Conservation (phyloP, 2,329 filamentous ascomycete species). For the Ophiocordyceps robertsii region DNA sequence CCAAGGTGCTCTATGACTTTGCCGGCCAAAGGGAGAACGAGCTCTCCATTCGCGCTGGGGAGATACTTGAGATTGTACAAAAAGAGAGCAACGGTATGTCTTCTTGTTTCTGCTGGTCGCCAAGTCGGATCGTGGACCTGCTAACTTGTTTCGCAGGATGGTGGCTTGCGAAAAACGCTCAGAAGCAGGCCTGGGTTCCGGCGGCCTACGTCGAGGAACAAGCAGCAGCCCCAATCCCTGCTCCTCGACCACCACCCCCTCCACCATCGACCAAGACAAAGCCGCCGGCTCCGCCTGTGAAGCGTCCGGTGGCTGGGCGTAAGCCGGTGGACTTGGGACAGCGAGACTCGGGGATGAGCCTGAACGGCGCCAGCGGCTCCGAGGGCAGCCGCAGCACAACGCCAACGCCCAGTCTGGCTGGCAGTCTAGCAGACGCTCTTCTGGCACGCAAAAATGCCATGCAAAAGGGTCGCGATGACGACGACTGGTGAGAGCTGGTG, state of each 20-base stretch:
- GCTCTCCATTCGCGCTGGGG: conserved; percentile 64
- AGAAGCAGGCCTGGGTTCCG: conserved; percentile 81
- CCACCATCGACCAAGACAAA: conserved; percentile 52
- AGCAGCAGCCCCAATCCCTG: conserved; percentile 28
- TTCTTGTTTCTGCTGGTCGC: background rate
- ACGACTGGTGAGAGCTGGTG: conserved; percentile 45
- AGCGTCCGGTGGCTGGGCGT: conserved; percentile 58
- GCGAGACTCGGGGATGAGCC: conserved; percentile 57
- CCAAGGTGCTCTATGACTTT: conserved; percentile 89
- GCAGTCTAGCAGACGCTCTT: conserved; percentile 67
- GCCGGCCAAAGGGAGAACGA: conserved; percentile 74
- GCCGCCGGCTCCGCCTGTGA: conserved; percentile 66
- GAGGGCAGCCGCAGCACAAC: conserved; percentile 56
- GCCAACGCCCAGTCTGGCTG: conserved; percentile 57
- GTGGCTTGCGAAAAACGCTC: conserved; percentile 75
- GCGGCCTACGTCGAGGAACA: conserved; percentile 89
- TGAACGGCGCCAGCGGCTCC: conserved; percentile 41
- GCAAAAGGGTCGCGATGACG: conserved; percentile 55
- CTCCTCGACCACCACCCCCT: conserved; percentile 51
- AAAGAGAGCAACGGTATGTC: conserved; percentile 85
- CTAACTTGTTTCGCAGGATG: conserved; percentile 53
- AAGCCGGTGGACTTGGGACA: conserved; percentile 59
- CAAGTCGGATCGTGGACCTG: background rate
- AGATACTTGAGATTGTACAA: conserved; percentile 79
- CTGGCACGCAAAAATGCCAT: conserved; percentile 64